Base-by-base conservation (phyloP, 768 basidiomycete species). In the Naganishia kalamii region DNA sequence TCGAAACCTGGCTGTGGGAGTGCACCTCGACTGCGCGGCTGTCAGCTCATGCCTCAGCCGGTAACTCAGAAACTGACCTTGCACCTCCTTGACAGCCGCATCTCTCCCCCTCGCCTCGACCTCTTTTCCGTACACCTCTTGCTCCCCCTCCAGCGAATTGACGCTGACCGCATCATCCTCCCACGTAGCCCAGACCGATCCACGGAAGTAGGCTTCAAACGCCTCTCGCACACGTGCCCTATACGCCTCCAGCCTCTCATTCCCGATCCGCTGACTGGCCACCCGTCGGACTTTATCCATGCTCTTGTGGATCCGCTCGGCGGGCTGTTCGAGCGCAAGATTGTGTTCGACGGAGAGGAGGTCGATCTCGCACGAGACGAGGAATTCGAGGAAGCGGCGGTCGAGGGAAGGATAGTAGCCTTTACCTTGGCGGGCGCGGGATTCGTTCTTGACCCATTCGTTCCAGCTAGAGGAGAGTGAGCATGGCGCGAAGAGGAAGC, bases 391-490 rank as follows among this genome's bases (percentile, higher is more conserved):
- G 60, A 77, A 77, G 50, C 74, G 74, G 6, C 73, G 74, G 67
- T 77, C 76, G 44, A 77, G 64, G 29, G 68, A 62, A 30, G 76
- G 76, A 66, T 75, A 74, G 70, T 74, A 77, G 25, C 76, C 76
- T 67, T 74, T 59, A 3, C 74, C 76, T 69, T 75, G 70, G 33
- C 76, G 67, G 4, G 75, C 64, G 4, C 72, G 72, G 37, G 75
- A 75, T 63, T 77, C 76, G 17, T 71, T 75, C 62, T 65, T 67
- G 60, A 72, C 75, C 76, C 76, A 77, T 63, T 71, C 74, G 23
- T 49, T 35, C 76, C 76, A 76, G 66, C 72, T 73, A 44, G n/a
- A 19, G 33, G n/a, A 23, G 21, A n/a, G n/a, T n/a, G n/a, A n/a
- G n/a, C n/a, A n/a, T n/a, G n/a, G n/a, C n/a, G n/a, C n/a, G n/a